Evolutionary conservation across 768 basidiomycete genomes (phyloP).

Genomic region (Kwoniella botswanensis): DNA sequence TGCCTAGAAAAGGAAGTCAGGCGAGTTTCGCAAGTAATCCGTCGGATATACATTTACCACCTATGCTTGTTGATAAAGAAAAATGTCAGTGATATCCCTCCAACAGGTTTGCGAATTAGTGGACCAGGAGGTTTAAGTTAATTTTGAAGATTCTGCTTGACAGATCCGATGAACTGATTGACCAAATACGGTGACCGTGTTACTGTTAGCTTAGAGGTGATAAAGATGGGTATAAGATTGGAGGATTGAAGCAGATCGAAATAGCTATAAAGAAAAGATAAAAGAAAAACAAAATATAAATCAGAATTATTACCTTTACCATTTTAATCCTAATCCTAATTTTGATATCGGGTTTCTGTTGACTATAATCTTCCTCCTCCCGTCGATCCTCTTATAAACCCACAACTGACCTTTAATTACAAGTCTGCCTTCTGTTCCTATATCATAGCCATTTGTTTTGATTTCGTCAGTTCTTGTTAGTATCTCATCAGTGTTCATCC

Average conservation of each 20-base stretch:
- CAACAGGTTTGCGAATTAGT: too few species aligned
- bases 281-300: not conserved
- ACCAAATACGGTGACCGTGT: not conserved
- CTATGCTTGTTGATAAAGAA: slow-evolving; percentile 16
- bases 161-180: not conserved
- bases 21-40: not conserved
- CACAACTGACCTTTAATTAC: not conserved
- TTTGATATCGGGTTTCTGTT: not conserved
- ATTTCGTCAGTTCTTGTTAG: not conserved
- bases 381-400: not conserved
- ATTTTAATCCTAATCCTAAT: not conserved
- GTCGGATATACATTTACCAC: slow-evolving; percentile 12
- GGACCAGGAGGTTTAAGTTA: not conserved
- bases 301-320: not conserved
- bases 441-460: not conserved
- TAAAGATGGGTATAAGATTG: too few species aligned
- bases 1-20: slow-evolving; percentile 13
- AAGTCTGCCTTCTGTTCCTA: not conserved
- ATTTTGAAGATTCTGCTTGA: not conserved
- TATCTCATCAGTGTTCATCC: not conserved
- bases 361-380: not conserved
- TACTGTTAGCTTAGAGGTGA: too few species aligned
- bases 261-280: not conserved
- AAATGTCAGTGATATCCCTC: slow-evolving; percentile 13
- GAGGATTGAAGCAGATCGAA: not conserved